These are phyloP conservation scores for Terfezia claveryi DNA, from an alignment of 495 filamentous ascomycete genomes.

Conservation along the genomic window DNA sequence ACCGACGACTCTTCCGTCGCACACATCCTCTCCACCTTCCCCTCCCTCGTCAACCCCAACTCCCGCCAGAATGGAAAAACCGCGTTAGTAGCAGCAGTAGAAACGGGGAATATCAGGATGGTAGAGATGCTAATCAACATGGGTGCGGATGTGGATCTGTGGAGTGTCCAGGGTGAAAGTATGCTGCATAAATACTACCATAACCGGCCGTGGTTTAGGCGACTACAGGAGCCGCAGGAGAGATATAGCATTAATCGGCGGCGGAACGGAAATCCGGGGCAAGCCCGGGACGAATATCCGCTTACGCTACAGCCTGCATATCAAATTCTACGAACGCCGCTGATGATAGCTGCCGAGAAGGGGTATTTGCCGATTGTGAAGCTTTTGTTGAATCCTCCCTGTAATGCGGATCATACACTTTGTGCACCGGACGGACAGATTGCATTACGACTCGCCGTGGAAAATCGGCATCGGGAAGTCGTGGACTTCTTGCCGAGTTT, in stretches of 20 bases:
- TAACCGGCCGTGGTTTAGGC: neutral
- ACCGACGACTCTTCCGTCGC: neutral
- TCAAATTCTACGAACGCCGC: slow-evolving; percentile 3
- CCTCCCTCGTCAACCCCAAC: neutral
- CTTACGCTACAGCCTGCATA: neutral
- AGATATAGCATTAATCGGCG: neutral
- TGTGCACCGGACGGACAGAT: slow-evolving; percentile 17
- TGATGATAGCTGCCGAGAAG: slow-evolving; percentile 6
- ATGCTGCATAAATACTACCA: neutral
- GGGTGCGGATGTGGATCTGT: slow-evolving; percentile 6
- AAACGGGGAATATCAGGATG: neutral
- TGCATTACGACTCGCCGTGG: slow-evolving; percentile 14
- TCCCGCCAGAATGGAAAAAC: neutral
- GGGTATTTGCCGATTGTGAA: slow-evolving; percentile 3
- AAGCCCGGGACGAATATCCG: neutral
- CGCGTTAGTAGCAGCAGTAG: neutral
- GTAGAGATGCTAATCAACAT: slow-evolving; percentile 4
- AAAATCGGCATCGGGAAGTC: slow-evolving; percentile 9
- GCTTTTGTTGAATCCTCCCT: slow-evolving; percentile 9
- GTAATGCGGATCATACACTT: slow-evolving; percentile 11
- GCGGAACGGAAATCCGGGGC: neutral
- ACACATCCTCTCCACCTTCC: neutral
- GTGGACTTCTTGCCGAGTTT: slow-evolving; percentile 12
- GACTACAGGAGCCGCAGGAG: neutral
- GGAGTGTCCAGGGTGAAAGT: slow-evolving; percentile 3